Base-by-base conservation (phyloP, 192 early-diverging fungal genomes). In the Entrophospora sp. region DNA sequence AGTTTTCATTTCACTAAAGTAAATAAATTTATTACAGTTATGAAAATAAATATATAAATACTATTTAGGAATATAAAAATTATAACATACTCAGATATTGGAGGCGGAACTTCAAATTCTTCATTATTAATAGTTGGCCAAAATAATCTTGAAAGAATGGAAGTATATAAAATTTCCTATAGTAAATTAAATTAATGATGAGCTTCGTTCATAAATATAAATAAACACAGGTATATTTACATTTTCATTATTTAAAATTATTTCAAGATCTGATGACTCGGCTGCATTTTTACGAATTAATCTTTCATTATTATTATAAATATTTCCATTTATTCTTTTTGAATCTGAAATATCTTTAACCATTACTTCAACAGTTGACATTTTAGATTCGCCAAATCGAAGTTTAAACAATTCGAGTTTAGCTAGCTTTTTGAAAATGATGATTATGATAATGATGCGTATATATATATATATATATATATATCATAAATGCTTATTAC, bases 351-450 rank as follows among this genome's bases (percentile, higher is more conserved):
- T 69, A 53, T 92, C 90, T 59, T 86, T 88, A 4, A 92, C 73
- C 90, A 92, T 92, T 6, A 92, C 89, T 56, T 91, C 89, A 57
- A 87, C 87, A 24, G 76, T 69, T 27, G 83, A 78, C 37, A 92
- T 69, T 56, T 79, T 80, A 1, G 60, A 46, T 13, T 81, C 85
- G 14, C 87, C 85, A 38, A 92, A 88, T 43, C 86, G 74, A 46
- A 89, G 64, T 62, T 89, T 91, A 67, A 92, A 77, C 71, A 88
- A 67, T 64, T 92, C 90, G 3, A 89, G 71, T 59, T 91, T 85
- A 9, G 68, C 66, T 30, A 86, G 60, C 80, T 83, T n/a, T n/a
- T n/a, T n/a, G n/a, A n/a, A n/a, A n/a, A n/a, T n/a, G n/a, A 68
- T 5, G 66, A 60, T 14, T 16, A 3, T 28, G 20, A 28, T n/a